Evolutionary conservation across 345 rosid species (phyloP).

Genomic region (Acer negundo): DNA sequence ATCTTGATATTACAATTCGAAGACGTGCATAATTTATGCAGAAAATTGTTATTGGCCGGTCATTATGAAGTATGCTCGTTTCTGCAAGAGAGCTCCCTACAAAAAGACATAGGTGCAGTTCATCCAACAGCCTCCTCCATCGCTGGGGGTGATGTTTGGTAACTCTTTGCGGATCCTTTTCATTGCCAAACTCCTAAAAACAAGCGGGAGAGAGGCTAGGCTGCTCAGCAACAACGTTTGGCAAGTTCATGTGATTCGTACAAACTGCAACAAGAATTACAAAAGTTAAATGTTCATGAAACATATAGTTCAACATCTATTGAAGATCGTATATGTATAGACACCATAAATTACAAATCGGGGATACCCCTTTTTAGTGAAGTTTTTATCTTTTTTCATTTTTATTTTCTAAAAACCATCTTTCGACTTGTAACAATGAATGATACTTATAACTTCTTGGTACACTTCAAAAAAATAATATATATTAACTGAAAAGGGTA

Average conservation of each 20-base stretch:
- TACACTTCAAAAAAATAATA: no score
- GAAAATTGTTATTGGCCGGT: neutral
- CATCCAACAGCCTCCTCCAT: constrained; percentile 13
- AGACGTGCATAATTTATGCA: neutral
- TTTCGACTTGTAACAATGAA: no score
- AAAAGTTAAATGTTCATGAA: neutral
- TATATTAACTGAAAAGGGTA: no score
- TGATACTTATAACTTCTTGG: no score
- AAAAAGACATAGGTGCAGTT: neutral
- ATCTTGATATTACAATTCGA: neutral
- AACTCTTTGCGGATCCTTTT: neutral
- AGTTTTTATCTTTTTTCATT: no score
- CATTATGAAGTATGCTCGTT: neutral
- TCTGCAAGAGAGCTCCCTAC: constrained; percentile 4
- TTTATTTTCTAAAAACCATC: no score
- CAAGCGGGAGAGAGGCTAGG: neutral
- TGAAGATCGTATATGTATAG: no score
- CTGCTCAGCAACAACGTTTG: neutral
- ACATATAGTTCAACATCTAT: no score
- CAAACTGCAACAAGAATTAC: neutral
- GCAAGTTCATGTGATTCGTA: neutral
- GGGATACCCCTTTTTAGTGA: no score
- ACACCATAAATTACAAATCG: no score
- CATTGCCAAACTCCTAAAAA: constrained; percentile 2
- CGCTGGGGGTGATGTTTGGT: neutral